Percentiles rank a stretch among this genome's conserved stretches.
Evolutionary conservation across 2,329 filamentous ascomycete genomes (phyloP).

Genomic region (Lecanosticta acicola): DNA sequence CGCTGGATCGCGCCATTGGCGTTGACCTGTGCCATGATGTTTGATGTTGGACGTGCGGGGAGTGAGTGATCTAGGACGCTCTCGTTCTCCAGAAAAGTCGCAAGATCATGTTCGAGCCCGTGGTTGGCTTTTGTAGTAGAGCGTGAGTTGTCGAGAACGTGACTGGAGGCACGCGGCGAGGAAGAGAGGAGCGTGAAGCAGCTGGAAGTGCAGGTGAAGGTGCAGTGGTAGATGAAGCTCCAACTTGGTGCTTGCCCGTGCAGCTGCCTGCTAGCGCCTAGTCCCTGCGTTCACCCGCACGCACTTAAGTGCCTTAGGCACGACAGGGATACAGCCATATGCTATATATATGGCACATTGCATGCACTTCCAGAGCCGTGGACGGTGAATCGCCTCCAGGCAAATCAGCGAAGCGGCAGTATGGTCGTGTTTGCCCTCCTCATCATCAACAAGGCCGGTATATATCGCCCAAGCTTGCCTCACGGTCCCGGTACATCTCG

Average conservation of each 20-base stretch:
- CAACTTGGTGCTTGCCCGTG: neutral
- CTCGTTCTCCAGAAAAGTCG: neutral
- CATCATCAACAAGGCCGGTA: constrained; percentile 92
- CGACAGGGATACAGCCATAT: too few species aligned
- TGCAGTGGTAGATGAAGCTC: too few species aligned
- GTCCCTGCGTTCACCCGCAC: neutral
- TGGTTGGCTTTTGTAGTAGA: neutral
- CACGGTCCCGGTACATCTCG: constrained; percentile 1
- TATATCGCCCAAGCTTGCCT: neutral
- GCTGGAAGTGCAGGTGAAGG: neutral
- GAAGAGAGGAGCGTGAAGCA: neutral
- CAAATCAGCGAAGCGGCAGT: constrained; percentile 5
- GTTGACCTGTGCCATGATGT: constrained; percentile 24
- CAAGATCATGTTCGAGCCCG: neutral
- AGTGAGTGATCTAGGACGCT: neutral
- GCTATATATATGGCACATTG: too few species aligned
- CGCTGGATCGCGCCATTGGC: constrained; percentile 27
- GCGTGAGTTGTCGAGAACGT: neutral
- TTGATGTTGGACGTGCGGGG: neutral
- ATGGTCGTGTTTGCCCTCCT: constrained; percentile 95
- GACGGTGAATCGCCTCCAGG: too few species aligned
- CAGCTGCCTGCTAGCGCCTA: neutral
- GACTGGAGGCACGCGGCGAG: neutral
- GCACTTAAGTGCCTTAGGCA: too few species aligned
- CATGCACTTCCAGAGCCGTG: too few species aligned